Evolutionary conservation across 2,329 filamentous ascomycete species (phyloP).

Genomic region (Passalora sequoiae): DNA sequence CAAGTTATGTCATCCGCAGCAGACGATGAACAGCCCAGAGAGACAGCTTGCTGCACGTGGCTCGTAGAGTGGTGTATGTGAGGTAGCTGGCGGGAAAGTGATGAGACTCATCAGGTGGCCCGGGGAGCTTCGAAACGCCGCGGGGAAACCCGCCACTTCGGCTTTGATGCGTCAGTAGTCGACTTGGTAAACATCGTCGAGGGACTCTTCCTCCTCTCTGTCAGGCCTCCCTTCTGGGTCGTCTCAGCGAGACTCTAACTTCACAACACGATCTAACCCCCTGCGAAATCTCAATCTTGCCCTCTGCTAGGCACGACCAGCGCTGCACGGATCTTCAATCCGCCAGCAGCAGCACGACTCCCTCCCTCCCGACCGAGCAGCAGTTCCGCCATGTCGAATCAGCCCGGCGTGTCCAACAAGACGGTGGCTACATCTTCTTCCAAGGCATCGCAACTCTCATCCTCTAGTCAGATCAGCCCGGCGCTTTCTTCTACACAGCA

Average conservation of each 20-base stretch:
- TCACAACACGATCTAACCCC: neutral
- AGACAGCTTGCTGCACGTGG: too few species aligned
- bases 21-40: too few species aligned
- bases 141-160: too few species aligned
- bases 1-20: too few species aligned
- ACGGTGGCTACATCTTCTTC: slow-evolving; percentile 36
- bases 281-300: neutral
- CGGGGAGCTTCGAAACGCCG: too few species aligned
- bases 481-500: slow-evolving; percentile 41
- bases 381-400: slow-evolving; percentile 39
- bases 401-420: slow-evolving; percentile 32
- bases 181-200: too few species aligned
- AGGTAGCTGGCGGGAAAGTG: too few species aligned
- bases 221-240: slow-evolving; percentile 11
- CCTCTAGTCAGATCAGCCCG: slow-evolving; percentile 36
- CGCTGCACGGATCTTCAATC: slow-evolving; percentile 7
- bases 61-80: too few species aligned
- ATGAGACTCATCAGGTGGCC: too few species aligned
- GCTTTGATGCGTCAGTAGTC: too few species aligned
- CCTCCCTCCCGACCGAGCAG: slow-evolving; percentile 14
- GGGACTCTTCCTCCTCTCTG: too few species aligned
- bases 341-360: slow-evolving; percentile 6
- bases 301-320: slow-evolving; percentile 9
- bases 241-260: slow-evolving; percentile 5
- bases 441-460: slow-evolving; percentile 34